Evolutionary conservation across 306 rosid species (phyloP).

Genomic region (Prosopis cineraria): DNA sequence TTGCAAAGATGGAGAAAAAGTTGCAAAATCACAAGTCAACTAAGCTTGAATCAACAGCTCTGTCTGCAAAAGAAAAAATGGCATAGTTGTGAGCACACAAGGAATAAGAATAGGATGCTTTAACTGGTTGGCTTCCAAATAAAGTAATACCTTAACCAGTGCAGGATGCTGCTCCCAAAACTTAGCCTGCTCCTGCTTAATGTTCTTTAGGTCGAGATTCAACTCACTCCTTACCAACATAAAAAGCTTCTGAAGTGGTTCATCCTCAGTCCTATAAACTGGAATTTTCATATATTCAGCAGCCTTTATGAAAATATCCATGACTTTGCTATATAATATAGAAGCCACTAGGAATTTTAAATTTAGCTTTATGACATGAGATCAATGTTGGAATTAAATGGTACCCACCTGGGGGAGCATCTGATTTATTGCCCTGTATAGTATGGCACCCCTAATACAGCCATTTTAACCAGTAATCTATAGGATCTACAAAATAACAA

Average conservation of each 20-base stretch:
- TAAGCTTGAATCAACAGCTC: conserved; percentile 97
- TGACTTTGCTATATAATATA: conserved; percentile 76
- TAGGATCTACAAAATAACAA: not conserved
- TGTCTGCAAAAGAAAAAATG: conserved; percentile 59
- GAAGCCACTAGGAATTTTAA: conserved; percentile 14
- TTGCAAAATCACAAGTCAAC: conserved; percentile 74
- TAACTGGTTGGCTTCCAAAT: conserved; percentile 12
- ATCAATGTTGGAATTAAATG: conserved; percentile 1
- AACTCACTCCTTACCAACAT: conserved; percentile 96
- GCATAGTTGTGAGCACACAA: conserved; percentile 36
- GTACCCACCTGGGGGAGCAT: not conserved
- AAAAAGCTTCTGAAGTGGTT: conserved; percentile 94
- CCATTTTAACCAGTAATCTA: not conserved
- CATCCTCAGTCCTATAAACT: conserved; percentile 92
- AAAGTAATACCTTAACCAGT: conserved; percentile 76
- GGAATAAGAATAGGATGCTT: conserved; percentile 30
- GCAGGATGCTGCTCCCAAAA: conserved; percentile 99
- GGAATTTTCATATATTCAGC: conserved; percentile 96
- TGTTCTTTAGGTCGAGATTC: conserved; percentile 97
- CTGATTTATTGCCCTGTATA: not conserved
- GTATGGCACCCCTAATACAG: conserved; percentile 4
- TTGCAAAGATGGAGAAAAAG: conserved; percentile 74
- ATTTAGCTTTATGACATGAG: conserved; percentile 14
- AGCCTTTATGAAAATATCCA: conserved; percentile 97
- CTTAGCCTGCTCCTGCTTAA: conserved; percentile 98